Percentiles rank a stretch among this genome's conserved stretches.
Conservation (phyloP, 2,329 filamentous ascomycete species). For the Gremmenia infestans region DNA sequence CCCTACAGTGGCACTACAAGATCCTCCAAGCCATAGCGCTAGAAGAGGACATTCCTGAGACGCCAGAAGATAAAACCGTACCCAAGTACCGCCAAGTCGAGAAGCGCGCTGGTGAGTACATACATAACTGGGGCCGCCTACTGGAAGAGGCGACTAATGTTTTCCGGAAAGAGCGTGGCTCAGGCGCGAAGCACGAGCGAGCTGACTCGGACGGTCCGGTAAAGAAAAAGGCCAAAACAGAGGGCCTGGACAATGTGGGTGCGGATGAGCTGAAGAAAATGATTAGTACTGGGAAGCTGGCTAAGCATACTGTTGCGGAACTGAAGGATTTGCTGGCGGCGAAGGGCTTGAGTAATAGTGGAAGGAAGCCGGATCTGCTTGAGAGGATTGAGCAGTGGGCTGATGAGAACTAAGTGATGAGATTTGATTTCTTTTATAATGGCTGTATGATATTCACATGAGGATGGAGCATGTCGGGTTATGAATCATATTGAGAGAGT, state of each 20-base stretch:
- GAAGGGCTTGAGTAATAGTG: constrained; percentile 19
- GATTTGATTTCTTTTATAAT: too few species aligned
- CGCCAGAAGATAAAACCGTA: constrained; percentile 68
- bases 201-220: constrained; percentile 36
- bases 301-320: constrained; percentile 19
- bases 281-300: constrained; percentile 10
- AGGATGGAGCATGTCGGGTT: too few species aligned
- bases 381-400: constrained; percentile 24
- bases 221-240: constrained; percentile 18
- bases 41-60: constrained; percentile 79
- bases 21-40: constrained; percentile 88
- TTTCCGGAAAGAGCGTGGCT: constrained; percentile 6
- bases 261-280: constrained; percentile 19
- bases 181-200: constrained; percentile 42
- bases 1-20: constrained; percentile 94
- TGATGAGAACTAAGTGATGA: constrained; percentile 15
- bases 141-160: constrained; percentile 47
- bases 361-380: constrained; percentile 26
- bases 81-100: constrained; percentile 84
- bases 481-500: too few species aligned
- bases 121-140: constrained; percentile 69
- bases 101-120: constrained; percentile 76
- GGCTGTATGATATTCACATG: too few species aligned
- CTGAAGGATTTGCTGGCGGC: constrained; percentile 21
- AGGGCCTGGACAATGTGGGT: constrained; percentile 16